Conservation (phyloP, 73 alveolate genomes). For the Uronychia binucleata region DNA sequence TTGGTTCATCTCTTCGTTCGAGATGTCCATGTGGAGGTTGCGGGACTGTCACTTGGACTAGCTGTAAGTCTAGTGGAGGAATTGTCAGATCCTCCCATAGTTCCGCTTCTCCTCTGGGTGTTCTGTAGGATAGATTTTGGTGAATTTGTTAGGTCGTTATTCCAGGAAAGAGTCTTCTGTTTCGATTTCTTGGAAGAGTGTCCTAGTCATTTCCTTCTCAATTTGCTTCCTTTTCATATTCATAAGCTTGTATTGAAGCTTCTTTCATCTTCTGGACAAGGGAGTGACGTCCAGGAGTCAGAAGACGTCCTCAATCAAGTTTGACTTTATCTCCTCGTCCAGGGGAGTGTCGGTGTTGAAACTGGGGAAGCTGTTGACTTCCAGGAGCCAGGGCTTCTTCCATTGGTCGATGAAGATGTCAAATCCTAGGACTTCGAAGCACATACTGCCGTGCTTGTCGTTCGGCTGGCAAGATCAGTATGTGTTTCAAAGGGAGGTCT, state of each 20-base stretch:
- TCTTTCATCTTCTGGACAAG: neutral
- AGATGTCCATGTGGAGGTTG: too few species aligned
- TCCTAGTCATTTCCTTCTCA: neutral
- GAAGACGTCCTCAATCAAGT: neutral
- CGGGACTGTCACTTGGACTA: neutral
- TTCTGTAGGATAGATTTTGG: neutral
- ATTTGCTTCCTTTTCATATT: neutral
- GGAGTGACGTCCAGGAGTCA: neutral
- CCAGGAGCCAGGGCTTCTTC: conserved; percentile 48
- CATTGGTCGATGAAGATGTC: conserved; percentile 38
- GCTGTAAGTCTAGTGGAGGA: neutral
- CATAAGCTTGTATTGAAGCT: neutral
- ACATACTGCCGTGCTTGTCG: neutral
- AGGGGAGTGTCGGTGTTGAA: conserved; percentile 15
- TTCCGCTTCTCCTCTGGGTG: neutral
- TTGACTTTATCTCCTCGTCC: neutral
- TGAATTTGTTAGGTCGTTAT: neutral
- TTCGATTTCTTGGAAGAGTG: neutral
- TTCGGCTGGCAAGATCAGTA: neutral
- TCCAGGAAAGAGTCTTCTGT: neutral
- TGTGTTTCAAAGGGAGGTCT: neutral
- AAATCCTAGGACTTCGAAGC: conserved; percentile 45
- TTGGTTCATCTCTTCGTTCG: too few species aligned
- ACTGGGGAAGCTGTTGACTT: conserved; percentile 40
- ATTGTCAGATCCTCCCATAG: neutral